Evolutionary conservation across 257 asterid species (phyloP), one percentile per base, ranked within the genome.

Genomic region (Prunella vulgaris): DNA sequence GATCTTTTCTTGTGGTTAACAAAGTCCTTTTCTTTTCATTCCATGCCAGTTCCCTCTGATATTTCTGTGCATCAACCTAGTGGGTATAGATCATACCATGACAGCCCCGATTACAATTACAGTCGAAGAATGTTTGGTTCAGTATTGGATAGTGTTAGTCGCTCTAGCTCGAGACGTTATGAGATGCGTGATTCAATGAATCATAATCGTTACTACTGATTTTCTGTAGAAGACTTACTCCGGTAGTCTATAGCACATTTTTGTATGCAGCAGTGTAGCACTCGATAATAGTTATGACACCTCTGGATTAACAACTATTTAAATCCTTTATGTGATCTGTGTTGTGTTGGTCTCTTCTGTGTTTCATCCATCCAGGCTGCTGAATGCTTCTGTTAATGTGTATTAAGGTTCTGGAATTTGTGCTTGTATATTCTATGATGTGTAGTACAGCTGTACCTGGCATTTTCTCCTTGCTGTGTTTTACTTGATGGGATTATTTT

Each of bases 51-150:
- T 79, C 80, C 84, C 20, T 82, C 80, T 74, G 95, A 86, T 81
- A 80, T 77, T 61, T 74, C 91, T 78, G 74, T 74, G 76, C 80
- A 80, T 77, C 95, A 85, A 74, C 71, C 84, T 74, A 83, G 32
- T 80, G 89, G 95, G 65, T 76, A 86, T 84, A 85, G 89, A 79
- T 83, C 89, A 67, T 79, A 80, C 79, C 74, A 80, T 82, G 95
- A 81, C 73, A 75, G 75, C 82, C 54, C 77, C 65, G 77, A 86
- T 79, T 72, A 90, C 80, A 80, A 82, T 76, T 77, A 82, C 77
- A 66, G 83, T 76, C 85, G 86, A 73, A 83, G 98, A 85, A 84
- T 79, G 48, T 83, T 74, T 76, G 96, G 92, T 84, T 70, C 86
- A 24, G 79, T 88, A 7, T 76, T 83, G 86, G 87, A 85, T 85